Base-by-base conservation (phyloP, 2,329 filamentous ascomycete genomes). In the Triangularia setosa region DNA sequence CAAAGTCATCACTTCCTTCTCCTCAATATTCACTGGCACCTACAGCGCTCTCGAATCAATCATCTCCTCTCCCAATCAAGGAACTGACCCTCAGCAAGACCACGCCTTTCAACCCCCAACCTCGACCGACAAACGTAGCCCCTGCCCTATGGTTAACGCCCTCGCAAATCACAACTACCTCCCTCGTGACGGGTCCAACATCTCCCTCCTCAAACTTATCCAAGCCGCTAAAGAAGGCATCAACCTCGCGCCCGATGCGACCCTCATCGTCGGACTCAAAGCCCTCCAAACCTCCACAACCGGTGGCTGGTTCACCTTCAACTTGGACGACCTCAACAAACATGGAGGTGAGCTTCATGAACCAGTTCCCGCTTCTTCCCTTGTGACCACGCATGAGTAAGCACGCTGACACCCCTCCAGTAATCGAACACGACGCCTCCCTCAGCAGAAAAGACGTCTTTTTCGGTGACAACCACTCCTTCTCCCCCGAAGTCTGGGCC, bases 401-500 rank as follows among this genome's bases (percentile, higher is more conserved):
- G 30, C 30, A 33, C n/a, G n/a, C 40, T 48, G n/a, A 48, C 52
- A 55, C 21, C 16, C n/a, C 23, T 6, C 12, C 25, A 75, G 72
- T 75, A n/a, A 74, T 77, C 61, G 75, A 77, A 58, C 74, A 75
- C 63, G 75, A 77, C 61, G 74, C 73, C 44, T 73, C 71, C 35
- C 65, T 77, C 1, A 73, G 68, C 64, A 70, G 75, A 44, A 69
- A 70, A 55, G 74, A 76, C 61, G 25, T 70, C 40, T 65, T 67
- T 61, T 72, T 72, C 21, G 74, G 73, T 30, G 70, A 76, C 62
- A 74, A 74, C 65, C 68, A 73, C 60, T 70, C 69, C 30, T 77
- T 76, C 62, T 62, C 73, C 54, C 53, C 66, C 4, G 66, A 68
- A 9, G 70, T 74, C 23, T 77, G 70, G 69, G 68, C 61, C 12